phyloP scores from a whole-genome alignment of 371 early-diverging fungal species.

The Sporodiniella umbellata region DNA sequence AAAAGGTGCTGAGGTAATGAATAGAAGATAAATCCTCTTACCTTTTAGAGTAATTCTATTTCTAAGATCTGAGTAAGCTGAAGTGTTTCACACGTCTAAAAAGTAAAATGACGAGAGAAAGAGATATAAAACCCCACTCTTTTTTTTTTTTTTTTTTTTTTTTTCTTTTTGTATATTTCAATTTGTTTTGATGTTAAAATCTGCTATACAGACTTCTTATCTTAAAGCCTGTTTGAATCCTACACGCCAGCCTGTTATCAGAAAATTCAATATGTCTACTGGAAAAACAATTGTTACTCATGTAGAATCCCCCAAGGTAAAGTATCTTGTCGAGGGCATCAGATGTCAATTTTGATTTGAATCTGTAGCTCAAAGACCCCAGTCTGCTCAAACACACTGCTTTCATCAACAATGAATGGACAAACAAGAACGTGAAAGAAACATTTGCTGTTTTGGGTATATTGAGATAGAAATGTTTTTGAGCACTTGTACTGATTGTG shows the following conservation, averaged over 20 bases:
- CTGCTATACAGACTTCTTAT: constrained; percentile 29
- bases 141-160: neutral
- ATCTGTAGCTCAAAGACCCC: constrained; percentile 48
- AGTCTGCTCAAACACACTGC: constrained; percentile 48
- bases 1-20: too few relatives aligned
- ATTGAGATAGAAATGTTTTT: too few relatives aligned
- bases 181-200: constrained; percentile 13
- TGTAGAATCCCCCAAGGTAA: constrained; percentile 35
- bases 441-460: constrained; percentile 50
- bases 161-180: constrained; percentile 2
- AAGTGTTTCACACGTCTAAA: neutral
- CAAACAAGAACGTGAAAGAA: constrained; percentile 30
- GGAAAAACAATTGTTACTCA: constrained; percentile 18
- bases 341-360: too few relatives aligned
- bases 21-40: neutral
- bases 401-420: constrained; percentile 59
- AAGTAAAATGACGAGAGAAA: neutral
- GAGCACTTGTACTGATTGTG: neutral
- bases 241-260: constrained; percentile 9
- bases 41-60: neutral
- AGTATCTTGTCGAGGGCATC: too few relatives aligned
- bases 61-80: neutral
- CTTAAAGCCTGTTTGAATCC: constrained; percentile 32
- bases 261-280: constrained; percentile 11
- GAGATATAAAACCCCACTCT: neutral